Evolutionary conservation across 305 asterid species (phyloP).

Genomic region (Andrographis paniculata): DNA sequence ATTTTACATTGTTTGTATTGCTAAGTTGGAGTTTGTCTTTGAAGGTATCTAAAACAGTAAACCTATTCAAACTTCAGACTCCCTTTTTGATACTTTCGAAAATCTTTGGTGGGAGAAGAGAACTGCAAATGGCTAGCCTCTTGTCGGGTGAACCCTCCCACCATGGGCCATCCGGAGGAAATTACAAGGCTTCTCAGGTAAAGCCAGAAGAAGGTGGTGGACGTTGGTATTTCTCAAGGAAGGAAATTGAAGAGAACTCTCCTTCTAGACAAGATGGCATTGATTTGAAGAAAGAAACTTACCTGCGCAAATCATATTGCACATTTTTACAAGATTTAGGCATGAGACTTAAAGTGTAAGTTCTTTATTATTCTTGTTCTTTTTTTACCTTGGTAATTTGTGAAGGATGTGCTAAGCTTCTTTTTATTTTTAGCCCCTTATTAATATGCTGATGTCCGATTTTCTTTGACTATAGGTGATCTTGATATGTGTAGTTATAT

Average conservation of each 20-base stretch:
- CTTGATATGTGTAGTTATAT: too few relatives aligned
- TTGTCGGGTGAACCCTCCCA: slow-evolving; percentile 49
- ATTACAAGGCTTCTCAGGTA: slow-evolving; percentile 36
- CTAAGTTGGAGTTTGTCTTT: neutral
- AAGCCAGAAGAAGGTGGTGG: slow-evolving; percentile 49
- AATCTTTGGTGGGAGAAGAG: slow-evolving; percentile 12
- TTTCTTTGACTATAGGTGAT: neutral
- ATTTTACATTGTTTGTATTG: neutral
- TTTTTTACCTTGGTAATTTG: neutral
- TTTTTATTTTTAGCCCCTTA: neutral
- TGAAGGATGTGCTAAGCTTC: neutral
- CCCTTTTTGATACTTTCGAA: neutral
- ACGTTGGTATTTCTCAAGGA: slow-evolving; percentile 66
- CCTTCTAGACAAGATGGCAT: slow-evolving; percentile 72
- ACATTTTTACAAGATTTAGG: slow-evolving; percentile 70
- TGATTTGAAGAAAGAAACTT: slow-evolving; percentile 69
- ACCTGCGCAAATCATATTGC: slow-evolving; percentile 68
- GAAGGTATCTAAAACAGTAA: too few relatives aligned
- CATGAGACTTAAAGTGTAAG: slow-evolving; percentile 84
- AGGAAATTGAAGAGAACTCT: slow-evolving; percentile 69
- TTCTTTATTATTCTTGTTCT: slow-evolving; percentile 2
- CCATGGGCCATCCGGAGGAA: slow-evolving; percentile 46
- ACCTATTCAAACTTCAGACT: neutral
- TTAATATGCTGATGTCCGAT: neutral
- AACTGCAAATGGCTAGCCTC: slow-evolving; percentile 46